Evolutionary conservation across 345 rosid genomes (phyloP).

Genomic region (Arabidopsis arenosa): DNA sequence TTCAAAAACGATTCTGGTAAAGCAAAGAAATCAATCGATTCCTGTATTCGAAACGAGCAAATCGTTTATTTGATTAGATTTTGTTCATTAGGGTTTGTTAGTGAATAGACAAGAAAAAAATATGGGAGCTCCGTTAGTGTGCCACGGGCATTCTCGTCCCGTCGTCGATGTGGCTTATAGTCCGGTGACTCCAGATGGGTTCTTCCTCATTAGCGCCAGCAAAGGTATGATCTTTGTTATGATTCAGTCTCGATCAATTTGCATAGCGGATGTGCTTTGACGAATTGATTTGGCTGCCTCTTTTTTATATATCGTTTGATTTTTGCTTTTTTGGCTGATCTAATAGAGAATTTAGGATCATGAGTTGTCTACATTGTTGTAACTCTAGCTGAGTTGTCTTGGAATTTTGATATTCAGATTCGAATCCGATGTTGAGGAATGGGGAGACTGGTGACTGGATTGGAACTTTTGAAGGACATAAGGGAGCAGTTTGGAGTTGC

Average conservation of each 20-base stretch:
- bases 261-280: not conserved
- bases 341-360: not conserved
- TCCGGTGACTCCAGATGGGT: constrained; percentile 84
- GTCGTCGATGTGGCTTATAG: constrained; percentile 81
- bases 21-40: not conserved
- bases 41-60: not conserved
- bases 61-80: constrained; percentile 16
- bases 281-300: not conserved
- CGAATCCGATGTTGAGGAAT: constrained; percentile 96
- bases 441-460: constrained; percentile 99
- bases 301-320: not conserved
- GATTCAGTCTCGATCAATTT: constrained; percentile 19
- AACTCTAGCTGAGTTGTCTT: constrained; percentile 1
- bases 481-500: constrained; percentile 99
- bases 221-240: constrained; percentile 54
- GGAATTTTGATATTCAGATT: constrained; percentile 58
- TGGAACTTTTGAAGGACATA: constrained; percentile 98
- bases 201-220: constrained; percentile 84
- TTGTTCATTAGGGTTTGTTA: constrained; percentile 9
- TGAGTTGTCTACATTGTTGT: constrained; percentile 14
- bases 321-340: constrained; percentile 13
- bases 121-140: constrained; percentile 71
- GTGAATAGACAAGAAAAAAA: constrained; percentile 58
- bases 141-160: constrained; percentile 91
- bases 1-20: constrained; percentile 20